Base-by-base conservation (phyloP, 1,139 yeast species). In the Zygoascus meyerae region DNA sequence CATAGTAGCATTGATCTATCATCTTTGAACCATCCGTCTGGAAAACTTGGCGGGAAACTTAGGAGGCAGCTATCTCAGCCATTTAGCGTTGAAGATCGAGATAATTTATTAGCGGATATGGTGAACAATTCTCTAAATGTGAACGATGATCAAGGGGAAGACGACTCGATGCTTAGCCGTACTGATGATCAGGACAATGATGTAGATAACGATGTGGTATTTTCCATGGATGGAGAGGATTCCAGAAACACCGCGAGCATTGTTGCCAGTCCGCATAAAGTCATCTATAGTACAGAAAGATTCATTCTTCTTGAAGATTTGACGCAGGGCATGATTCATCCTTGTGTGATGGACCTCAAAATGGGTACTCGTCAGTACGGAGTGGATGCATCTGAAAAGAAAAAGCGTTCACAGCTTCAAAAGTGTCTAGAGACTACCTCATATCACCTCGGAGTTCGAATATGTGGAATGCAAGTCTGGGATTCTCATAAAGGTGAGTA, bases 291-390 rank as follows among this genome's bases (percentile, higher is more conserved):
- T 45, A 80, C 83, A 43, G 95, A 86, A 63, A 72, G 94, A 55
- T 89, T 89, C 60, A 84, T 94, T 34, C 68, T 94, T n/a, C 71
- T 90, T 46, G 98, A 94, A 61, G 99, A 94, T 66, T 69, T 94
- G 47, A 90, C 97, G 0, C 76, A 82, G 45, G 86, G 87, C 31
- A 79, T 92, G 82, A 71, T 67, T 31, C 77, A 76, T 51, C 97
- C 98, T 0, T 89, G 97, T 63, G 97, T 92, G 1, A 70, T 94
- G 50, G 99, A 94, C 66, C 73, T 94, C 55, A 94, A 94, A 63
- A 92, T 94, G 97, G 99, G 99, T 1, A 90, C 99, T 0, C 74
- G 99, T 47, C 99, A 94, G 65, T 92, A 92, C 59, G 98, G 99
- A n/a, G 83, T 90, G 12, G 95, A 87, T 56, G 97, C 97, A 0